phyloP scores from a whole-genome alignment of 495 filamentous ascomycete species.

The Hypoxylon trugodes region DNA sequence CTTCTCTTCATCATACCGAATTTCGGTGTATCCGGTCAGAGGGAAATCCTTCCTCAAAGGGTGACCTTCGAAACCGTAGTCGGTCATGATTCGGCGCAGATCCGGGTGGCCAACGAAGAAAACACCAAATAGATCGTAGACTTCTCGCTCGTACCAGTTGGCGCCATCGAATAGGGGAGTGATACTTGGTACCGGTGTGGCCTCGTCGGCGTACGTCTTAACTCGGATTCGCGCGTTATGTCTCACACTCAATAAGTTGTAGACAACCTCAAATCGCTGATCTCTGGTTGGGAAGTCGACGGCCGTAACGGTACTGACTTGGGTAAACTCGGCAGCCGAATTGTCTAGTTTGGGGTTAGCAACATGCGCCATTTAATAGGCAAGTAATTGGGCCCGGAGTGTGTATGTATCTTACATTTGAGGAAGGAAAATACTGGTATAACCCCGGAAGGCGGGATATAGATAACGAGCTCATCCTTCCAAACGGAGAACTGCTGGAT shows the following conservation, averaged over 20 bases:
- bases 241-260: constrained; percentile 94
- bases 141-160: constrained; percentile 98
- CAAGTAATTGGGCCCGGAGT: neutral
- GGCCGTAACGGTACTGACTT: constrained; percentile 88
- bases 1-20: constrained; percentile 99
- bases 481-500: constrained; percentile 99
- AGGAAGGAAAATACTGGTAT: constrained; percentile 93
- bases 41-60: constrained; percentile 98
- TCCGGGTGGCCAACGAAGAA: constrained; percentile 97
- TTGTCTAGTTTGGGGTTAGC: constrained; percentile 63
- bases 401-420: constrained; percentile 66
- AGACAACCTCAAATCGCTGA: constrained; percentile 97
- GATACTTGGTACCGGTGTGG: constrained; percentile 90
- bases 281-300: constrained; percentile 95
- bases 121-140: constrained; percentile 97
- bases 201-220: constrained; percentile 99
- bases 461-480: constrained; percentile 98
- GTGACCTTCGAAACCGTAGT: constrained; percentile 99
- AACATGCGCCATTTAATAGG: neutral
- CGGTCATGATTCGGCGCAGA: constrained; percentile 97
- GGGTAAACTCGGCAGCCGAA: constrained; percentile 95
- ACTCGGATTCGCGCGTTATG: constrained; percentile 97
- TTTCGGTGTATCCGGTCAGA: constrained; percentile 97
- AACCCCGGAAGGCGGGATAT: constrained; percentile 85
- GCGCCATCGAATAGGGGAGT: constrained; percentile 89